Evolutionary conservation across 2,329 filamentous ascomycete species (phyloP), one percentile per base, ranked within the genome.

Genomic region (Fusarium nisikadoi): DNA sequence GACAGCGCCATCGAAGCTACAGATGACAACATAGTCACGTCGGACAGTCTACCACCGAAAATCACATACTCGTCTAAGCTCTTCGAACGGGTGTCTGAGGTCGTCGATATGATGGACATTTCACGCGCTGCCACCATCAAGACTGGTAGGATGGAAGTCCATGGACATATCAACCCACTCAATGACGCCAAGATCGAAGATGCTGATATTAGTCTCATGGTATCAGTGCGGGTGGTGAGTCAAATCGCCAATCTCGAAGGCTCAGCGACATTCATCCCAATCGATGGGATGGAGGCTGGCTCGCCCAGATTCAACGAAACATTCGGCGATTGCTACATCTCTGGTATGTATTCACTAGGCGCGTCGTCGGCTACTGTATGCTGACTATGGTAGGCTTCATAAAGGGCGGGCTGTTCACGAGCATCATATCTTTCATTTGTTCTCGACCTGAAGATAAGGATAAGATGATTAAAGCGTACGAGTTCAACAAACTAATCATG

Each of bases 181-280:
- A 46, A 69, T 14, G 27, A 35, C 3, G 42, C 57, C 9, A 61
- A 73, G 23, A 64, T 75, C 16, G 52, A 55, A 20, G 43, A 59
- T 17, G 41, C 59, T 1, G 59, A 75, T 8, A 19, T 73, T 5
- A 75, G 50, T 20, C 19, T 68, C 4, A 25, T 57, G 16, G 25
- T 71, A 7, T 46, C 23, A 1, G 59, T 74, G 17, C 62, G 68
- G 11, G 66, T 74, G 2, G 43, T 65, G 36, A 65, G 55, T 27
- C 33, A 64, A 31, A 62, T 31, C 6, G 49, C 33, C 4, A 62
- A 46, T 13, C 9, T 74, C 11, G 50, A 57, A 27, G 61, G 56
- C 14, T 31, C 38, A 2, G 33, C 19, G 6, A 20, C 4, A 31
- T 60, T 50, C 27, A 41, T 52, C n/a, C 20, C 27, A 8, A 42